phyloP scores from a whole-genome alignment of 106 monocot species.

The Apostasia ramifera region DNA sequence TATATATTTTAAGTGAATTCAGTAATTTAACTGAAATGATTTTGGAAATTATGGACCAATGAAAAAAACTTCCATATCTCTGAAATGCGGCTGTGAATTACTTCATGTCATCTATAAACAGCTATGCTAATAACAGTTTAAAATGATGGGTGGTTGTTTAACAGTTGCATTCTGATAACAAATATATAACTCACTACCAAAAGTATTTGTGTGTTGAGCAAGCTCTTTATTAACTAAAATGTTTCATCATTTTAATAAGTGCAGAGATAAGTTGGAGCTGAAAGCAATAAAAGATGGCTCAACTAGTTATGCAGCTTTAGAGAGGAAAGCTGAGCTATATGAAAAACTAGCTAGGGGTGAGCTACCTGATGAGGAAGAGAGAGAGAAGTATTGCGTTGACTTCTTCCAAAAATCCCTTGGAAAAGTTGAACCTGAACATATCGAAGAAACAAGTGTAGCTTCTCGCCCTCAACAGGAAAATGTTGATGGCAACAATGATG shows the following conservation, averaged over 20 bases:
- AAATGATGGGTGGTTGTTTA: too few relatives aligned
- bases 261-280: constrained; percentile 91
- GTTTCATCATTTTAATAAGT: not conserved
- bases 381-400: constrained; percentile 90
- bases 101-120: too few relatives aligned
- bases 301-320: constrained; percentile 78
- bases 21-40: too few relatives aligned
- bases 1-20: too few relatives aligned
- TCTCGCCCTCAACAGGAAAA: constrained; percentile 14
- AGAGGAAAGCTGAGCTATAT: constrained; percentile 86
- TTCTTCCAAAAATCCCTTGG: constrained; percentile 68
- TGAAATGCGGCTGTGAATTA: too few relatives aligned
- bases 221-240: not conserved
- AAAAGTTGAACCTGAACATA: constrained; percentile 23
- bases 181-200: not conserved
- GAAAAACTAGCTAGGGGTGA: constrained; percentile 86
- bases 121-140: too few relatives aligned
- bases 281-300: constrained; percentile 85
- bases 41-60: too few relatives aligned
- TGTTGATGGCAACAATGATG: constrained; percentile 21
- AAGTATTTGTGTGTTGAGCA: too few relatives aligned
- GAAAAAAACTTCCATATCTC: too few relatives aligned
- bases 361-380: constrained; percentile 88
- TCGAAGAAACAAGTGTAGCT: constrained; percentile 3
- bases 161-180: too few relatives aligned